Evolutionary conservation across 768 basidiomycete species (phyloP), one percentile per base, ranked within the genome.

Genomic region (Boletus eberwhitei): DNA sequence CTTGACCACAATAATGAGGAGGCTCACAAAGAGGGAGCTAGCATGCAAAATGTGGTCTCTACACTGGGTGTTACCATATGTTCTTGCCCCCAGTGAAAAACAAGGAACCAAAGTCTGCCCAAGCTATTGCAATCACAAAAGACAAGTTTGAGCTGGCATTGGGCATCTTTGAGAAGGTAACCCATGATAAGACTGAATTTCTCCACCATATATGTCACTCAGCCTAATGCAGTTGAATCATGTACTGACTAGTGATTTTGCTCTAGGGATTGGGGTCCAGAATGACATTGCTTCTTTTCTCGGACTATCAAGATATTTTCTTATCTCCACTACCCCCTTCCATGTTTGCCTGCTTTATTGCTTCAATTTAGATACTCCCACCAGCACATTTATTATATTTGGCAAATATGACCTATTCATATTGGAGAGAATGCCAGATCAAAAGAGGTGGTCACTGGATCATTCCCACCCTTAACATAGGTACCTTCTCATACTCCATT

Each of bases 91-190:
- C 73, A 74, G 50, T 74, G 82, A 42, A 88, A 9, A 94, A 89
- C 52, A 93, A 91, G 69, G 90, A 90, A 51, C 86, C 87, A 1
- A 91, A 95, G 49, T 71, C 80, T 2, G 70, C 73, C 3, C 82
- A 81, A 53, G 80, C 84, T 9, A 62, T 86, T n/a, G 72, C 78
- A 50, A 87, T 98, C 54, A 78, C 84, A 3, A 94, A 97, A 65
- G 93, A 96, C 62, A 88, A 93, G 63, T 96, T 98, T 59, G 97
- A 99, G 70, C 79, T 94, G 58, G 84, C 95, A 53, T 96, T 98
- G 93, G 92, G 92, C 22, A 69, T 98, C 45, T 87, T 96, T 63
- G 97, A 99, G 76, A 89, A 88, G 65, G 79, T 87, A 41, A 92
- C 94, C 32, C 90, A 95, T 59, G 90, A 93, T 64, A 89, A 87